Percentiles rank a stretch among this genome's conserved stretches.
phyloP scores from a whole-genome alignment of 1,139 yeast genomes.

The Yamadazyma dendronema region DNA sequence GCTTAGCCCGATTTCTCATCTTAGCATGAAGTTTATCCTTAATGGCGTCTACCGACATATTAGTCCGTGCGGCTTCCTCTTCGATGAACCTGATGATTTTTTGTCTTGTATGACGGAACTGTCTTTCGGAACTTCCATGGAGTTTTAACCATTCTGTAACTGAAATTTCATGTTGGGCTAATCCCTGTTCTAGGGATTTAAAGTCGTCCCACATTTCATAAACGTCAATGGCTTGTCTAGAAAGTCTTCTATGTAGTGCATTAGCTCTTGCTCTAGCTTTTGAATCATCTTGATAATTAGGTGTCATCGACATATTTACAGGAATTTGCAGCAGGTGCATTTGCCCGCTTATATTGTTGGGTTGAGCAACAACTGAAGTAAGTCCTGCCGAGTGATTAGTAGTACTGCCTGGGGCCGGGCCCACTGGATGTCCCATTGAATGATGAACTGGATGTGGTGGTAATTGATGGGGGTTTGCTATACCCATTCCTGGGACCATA shows the following conservation, averaged over 20 bases:
- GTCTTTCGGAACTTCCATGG: slow-evolving; percentile 35
- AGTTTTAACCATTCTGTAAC: slow-evolving; percentile 37
- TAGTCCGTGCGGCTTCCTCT: slow-evolving; percentile 28
- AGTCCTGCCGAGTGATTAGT: background rate
- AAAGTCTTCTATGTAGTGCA: slow-evolving; percentile 26
- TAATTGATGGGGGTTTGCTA: background rate
- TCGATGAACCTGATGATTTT: slow-evolving; percentile 35
- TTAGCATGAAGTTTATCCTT: slow-evolving; percentile 32
- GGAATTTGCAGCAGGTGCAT: slow-evolving; percentile 1
- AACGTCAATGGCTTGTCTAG: slow-evolving; percentile 32
- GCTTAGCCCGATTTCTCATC: slow-evolving; percentile 33
- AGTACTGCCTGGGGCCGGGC: too few relatives aligned
- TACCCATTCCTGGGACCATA: background rate
- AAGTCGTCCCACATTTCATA: slow-evolving; percentile 43
- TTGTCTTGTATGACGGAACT: slow-evolving; percentile 33
- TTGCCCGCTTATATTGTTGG: slow-evolving; percentile 1
- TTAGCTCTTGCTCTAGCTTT: slow-evolving; percentile 19
- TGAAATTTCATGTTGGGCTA: slow-evolving; percentile 27
- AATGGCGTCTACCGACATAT: slow-evolving; percentile 23
- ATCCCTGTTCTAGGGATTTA: slow-evolving; percentile 28
- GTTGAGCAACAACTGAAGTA: too few relatives aligned
- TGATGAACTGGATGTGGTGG: background rate
- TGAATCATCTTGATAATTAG: slow-evolving; percentile 2
- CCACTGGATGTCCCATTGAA: too few relatives aligned
- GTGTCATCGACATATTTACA: background rate